phyloP scores from a whole-genome alignment of 192 early-diverging fungal species.

The Coemansia sp. region DNA sequence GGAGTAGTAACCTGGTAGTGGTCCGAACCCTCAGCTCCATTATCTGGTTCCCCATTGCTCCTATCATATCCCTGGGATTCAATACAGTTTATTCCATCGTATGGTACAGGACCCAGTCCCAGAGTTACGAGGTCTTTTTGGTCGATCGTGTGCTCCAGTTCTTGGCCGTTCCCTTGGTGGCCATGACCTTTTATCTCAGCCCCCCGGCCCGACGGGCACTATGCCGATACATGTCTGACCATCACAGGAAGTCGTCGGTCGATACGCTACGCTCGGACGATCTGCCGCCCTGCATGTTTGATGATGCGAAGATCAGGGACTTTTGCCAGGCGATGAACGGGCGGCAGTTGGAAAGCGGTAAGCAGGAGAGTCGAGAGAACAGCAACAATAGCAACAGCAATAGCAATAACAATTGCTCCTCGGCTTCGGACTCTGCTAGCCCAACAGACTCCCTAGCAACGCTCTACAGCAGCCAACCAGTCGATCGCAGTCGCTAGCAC shows the following conservation, averaged over 20 bases:
- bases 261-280: not conserved
- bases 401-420: not conserved
- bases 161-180: constrained; percentile 22
- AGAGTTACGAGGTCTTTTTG: constrained; percentile 11
- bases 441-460: not conserved
- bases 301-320: not conserved
- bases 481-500: too few relatives aligned
- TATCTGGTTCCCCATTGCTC: constrained; percentile 39
- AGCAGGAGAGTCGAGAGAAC: not conserved
- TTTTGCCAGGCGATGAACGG: constrained; percentile 4
- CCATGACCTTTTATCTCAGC: constrained; percentile 36
- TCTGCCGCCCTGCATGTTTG: not conserved
- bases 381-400: not conserved
- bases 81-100: constrained; percentile 28
- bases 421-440: not conserved
- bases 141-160: constrained; percentile 39
- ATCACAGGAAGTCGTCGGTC: constrained; percentile 1
- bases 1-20: constrained; percentile 20
- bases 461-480: not conserved
- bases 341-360: too few relatives aligned
- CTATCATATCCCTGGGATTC: constrained; percentile 33
- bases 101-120: constrained; percentile 13
- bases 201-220: constrained; percentile 32
- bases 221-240: constrained; percentile 11
- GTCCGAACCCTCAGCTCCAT: constrained; percentile 26